Evolutionary conservation across 306 rosid genomes (phyloP).

Genomic region (Fragaria ananassa): DNA sequence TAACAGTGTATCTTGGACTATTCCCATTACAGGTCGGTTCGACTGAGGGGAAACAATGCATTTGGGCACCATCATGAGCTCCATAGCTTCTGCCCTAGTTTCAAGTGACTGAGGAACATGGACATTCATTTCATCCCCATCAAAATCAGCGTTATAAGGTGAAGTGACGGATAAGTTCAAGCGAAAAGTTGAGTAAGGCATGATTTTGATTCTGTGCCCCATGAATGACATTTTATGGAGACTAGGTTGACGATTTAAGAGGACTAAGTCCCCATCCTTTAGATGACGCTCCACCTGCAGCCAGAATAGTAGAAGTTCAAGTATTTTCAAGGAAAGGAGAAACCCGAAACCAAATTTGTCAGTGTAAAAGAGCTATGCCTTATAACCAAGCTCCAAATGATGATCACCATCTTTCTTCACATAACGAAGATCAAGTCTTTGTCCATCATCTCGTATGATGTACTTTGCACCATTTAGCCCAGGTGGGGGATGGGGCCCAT

Average conservation of each 20-base stretch:
- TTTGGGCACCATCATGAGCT: conserved; percentile 99
- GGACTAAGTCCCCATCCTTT: conserved; percentile 89
- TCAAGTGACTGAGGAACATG: conserved; percentile 99
- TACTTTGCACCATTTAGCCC: conserved; percentile 99
- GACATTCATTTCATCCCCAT: conserved; percentile 98
- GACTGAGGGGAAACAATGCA: conserved; percentile 97
- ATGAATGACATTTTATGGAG: conserved; percentile 99
- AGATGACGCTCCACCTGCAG: conserved; percentile 97
- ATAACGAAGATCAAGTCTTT: conserved; percentile 94
- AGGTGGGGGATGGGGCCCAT: conserved; percentile 97
- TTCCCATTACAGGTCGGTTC: conserved; percentile 98
- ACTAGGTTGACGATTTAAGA: conserved; percentile 98
- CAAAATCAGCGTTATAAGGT: conserved; percentile 99
- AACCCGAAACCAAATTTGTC: neutral
- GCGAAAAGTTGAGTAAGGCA: conserved; percentile 96
- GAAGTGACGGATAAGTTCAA: conserved; percentile 89
- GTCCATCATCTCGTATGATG: conserved; percentile 96
- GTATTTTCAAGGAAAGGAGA: neutral
- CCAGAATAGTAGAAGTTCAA: conserved; percentile 30
- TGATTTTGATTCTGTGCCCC: conserved; percentile 97
- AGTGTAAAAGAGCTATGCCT: conserved; percentile 43
- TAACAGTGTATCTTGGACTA: conserved; percentile 87
- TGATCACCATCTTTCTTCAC: conserved; percentile 91
- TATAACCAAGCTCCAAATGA: conserved; percentile 97
- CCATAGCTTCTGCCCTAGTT: conserved; percentile 95